phyloP scores from a whole-genome alignment of 305 asterid genomes.

The Rubia peregrina region DNA sequence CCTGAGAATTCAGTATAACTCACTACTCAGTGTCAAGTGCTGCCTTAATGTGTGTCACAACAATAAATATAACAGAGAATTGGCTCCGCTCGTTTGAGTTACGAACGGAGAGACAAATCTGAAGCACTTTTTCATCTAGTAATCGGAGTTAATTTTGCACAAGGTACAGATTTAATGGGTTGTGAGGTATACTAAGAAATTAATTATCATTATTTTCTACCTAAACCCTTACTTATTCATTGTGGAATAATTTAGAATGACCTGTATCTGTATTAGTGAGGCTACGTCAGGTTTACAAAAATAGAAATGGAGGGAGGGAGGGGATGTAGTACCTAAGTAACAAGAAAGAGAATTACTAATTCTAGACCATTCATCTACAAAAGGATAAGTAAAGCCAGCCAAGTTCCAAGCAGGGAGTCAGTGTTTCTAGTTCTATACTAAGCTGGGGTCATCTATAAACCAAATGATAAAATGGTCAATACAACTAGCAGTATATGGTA shows the following conservation, averaged over 20 bases:
- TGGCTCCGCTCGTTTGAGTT: not conserved
- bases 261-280: no score
- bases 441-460: not conserved
- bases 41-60: not conserved
- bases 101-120: not conserved
- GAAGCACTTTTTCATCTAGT: not conserved
- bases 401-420: not conserved
- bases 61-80: not conserved
- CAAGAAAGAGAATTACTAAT: not conserved
- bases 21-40: not conserved
- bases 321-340: not conserved
- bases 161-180: no score
- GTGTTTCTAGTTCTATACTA: not conserved
- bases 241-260: no score
- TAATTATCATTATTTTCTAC: no score
- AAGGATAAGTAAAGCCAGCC: not conserved
- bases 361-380: not conserved
- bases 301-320: no score
- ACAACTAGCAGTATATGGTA: not conserved
- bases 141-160: no score
- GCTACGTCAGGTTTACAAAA: no score
- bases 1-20: slow-evolving; percentile 32
- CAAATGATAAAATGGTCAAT: not conserved
- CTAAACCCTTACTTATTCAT: no score
- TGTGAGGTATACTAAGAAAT: no score